phyloP scores from a whole-genome alignment of 768 basidiomycete genomes.

The Russula vinacea region DNA sequence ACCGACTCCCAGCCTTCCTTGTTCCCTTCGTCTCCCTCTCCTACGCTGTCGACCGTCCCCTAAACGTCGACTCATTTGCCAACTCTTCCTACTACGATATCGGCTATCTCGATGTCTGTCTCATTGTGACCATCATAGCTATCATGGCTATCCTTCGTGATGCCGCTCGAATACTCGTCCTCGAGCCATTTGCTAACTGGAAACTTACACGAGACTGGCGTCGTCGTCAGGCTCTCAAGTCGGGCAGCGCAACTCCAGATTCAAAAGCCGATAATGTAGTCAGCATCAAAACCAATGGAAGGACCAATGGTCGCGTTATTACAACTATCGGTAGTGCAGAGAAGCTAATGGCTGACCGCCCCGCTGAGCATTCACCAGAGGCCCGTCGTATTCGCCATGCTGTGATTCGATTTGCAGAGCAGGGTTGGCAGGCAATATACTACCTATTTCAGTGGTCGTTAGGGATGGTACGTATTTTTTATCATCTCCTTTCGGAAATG shows the following conservation, averaged over 20 bases:
- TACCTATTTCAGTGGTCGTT: conserved; percentile 70
- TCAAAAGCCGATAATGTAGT: conserved; percentile 31
- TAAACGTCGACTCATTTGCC: conserved; percentile 66
- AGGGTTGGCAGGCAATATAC: conserved; percentile 87
- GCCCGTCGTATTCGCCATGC: conserved; percentile 62
- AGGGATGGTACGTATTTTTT: conserved; percentile 68
- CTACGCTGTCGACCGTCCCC: conserved; percentile 57
- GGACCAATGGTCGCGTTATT: conserved; percentile 39
- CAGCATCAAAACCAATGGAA: conserved; percentile 33
- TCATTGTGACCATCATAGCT: conserved; percentile 78
- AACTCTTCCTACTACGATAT: conserved; percentile 65
- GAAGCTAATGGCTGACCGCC: conserved; percentile 32
- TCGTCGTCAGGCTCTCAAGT: conserved; percentile 36
- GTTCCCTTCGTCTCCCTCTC: conserved; percentile 73
- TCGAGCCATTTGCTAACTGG: conserved; percentile 79
- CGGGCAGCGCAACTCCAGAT: conserved; percentile 27
- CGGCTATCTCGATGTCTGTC: conserved; percentile 73
- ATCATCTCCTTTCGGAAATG: conserved; percentile 23
- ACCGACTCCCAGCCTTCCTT: conserved; percentile 48
- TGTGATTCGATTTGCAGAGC: conserved; percentile 88
- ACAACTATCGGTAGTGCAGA: conserved; percentile 38
- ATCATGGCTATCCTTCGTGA: conserved; percentile 88
- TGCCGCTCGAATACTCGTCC: conserved; percentile 62
- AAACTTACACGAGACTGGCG: conserved; percentile 55
- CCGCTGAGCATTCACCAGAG: conserved; percentile 43